Evolutionary conservation across 1,284 basidiomycete species (phyloP), one percentile per base, ranked within the genome.

Genomic region (Apiotrichum porosum): DNA sequence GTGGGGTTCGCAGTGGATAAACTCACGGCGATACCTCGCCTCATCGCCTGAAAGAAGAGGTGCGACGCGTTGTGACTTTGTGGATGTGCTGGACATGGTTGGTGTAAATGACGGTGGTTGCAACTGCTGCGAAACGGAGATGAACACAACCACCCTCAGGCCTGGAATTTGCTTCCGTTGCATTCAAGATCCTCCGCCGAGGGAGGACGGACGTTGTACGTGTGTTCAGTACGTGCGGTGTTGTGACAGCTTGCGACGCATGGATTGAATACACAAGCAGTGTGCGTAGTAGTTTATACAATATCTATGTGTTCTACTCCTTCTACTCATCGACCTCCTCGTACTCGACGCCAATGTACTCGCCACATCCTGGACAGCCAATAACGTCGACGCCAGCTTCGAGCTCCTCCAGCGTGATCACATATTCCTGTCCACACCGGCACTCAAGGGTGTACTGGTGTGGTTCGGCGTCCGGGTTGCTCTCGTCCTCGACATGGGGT

Each of bases 291-390:
- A n/a, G n/a, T n/a, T n/a, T n/a, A n/a, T n/a, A n/a, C n/a, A n/a
- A n/a, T n/a, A n/a, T n/a, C n/a, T n/a, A n/a, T n/a, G n/a, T n/a
- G 15, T 28, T 26, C 17, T 18, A 31, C 32, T 64, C 66, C 5
- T 19, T 13, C 30, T 42, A 60, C 22, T 68, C 71, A 21, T 63
- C 65, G 0, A 75, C 52, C 1, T 63, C 72, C 46, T 75, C 69
- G 42, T 77, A 76, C 32, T 70, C 69, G 15, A 77, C 74, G 3
- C 66, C 60, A 4, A 74, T 61, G 57, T 71, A 69, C 56, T 77
- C 75, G 10, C 73, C 74, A 49, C 75, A 77, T 1, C 75, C 74
- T 9, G 66, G 68, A 54, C 75, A 77, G 1, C 69, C 70, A 0
- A 77, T 54, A 3, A 75, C 64, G 14, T 76, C 70, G 2, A 76